A percentile compares a stretch with the other conserved stretches of the same genome.
These are phyloP conservation scores for Barnettozyma populi DNA, from an alignment of 805 yeast species.

Conservation along the genomic window DNA sequence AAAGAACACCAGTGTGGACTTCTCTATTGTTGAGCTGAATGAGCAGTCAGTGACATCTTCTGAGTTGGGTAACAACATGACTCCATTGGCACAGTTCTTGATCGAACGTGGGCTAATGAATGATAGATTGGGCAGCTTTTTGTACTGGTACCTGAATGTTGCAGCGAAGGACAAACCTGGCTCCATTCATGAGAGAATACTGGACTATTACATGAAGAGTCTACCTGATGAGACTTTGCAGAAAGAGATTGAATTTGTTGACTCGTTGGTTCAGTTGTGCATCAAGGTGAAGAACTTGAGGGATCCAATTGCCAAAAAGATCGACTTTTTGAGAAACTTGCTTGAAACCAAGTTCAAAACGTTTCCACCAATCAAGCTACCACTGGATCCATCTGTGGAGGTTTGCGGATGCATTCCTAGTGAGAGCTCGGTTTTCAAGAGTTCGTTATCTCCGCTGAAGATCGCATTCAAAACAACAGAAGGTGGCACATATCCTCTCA, in stretches of 20 bases:
- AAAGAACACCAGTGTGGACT: conserved; percentile 26
- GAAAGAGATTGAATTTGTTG: conserved; percentile 66
- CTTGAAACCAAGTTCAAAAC: conserved; percentile 35
- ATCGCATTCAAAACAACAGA: conserved; percentile 61
- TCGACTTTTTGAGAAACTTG: conserved; percentile 54
- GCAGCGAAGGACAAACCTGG: conserved; percentile 68
- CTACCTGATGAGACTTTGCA: conserved; percentile 29
- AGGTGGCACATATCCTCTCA: conserved; percentile 60
- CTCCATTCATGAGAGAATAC: conserved; percentile 39
- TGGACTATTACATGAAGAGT: conserved; percentile 40
- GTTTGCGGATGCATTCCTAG: conserved; percentile 75
- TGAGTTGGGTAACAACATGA: conserved; percentile 25
- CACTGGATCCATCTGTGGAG: conserved; percentile 74
- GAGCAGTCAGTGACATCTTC: conserved; percentile 24
- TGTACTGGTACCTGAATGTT: conserved; percentile 90
- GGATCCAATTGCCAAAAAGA: conserved; percentile 74
- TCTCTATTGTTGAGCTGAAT: conserved; percentile 32
- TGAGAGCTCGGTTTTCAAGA: conserved; percentile 82
- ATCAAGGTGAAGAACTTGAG: conserved; percentile 55
- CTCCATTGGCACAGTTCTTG: conserved; percentile 71
- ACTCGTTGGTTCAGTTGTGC: conserved; percentile 60
- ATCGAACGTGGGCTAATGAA: conserved; percentile 66
- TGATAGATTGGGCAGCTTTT: conserved; percentile 66
- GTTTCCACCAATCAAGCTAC: conserved; percentile 60
- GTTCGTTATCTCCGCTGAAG: conserved; percentile 84